Evolutionary conservation across 192 early-diverging fungal genomes (phyloP), one percentile per base, ranked within the genome.

Genomic region (Globomyces pollinis-pini): DNA sequence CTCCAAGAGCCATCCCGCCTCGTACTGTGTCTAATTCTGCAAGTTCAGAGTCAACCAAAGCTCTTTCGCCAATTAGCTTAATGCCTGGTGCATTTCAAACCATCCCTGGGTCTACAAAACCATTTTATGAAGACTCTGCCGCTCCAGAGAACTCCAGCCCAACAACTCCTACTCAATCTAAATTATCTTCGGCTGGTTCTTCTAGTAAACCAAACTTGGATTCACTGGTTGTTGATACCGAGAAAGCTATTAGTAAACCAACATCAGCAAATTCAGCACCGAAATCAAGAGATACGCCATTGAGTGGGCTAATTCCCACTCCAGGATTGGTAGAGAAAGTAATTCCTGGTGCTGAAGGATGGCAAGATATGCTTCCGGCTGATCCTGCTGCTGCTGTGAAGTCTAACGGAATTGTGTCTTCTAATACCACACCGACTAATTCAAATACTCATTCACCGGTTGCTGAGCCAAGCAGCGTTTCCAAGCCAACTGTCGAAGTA

Each of bases 351-450:
- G 44, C 44, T 28, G 44, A 47, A 47, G 44, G 44, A 28, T 47
- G 44, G 44, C 44, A 47, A 28, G 44, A 47, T 29, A 47, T 47
- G 44, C 23, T 47, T 47, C 44, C 44, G 5, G 44, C 23, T 47
- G 28, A 47, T 26, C 44, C 44, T 28, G 28, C 23, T 6, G 23
- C 44, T 11, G 28, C 23, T 12, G 28, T 26, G 24, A 26, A 47
- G 28, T 47, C 44, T 3, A 47, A 28, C 15, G 44, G 28, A 47
- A 47, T 47, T 8, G n/a, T n/a, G n/a, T n/a, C n/a, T n/a, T n/a
- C n/a, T n/a, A n/a, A n/a, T n/a, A n/a, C n/a, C n/a, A n/a, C n/a
- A n/a, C n/a, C n/a, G n/a, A n/a, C n/a, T n/a, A n/a, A n/a, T n/a
- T n/a, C n/a, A n/a, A 20, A 47, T 12, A 47, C 44, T 47, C 23